Evolutionary conservation across 192 early-diverging fungal species (phyloP).

Genomic region (Coemansia sp.): DNA sequence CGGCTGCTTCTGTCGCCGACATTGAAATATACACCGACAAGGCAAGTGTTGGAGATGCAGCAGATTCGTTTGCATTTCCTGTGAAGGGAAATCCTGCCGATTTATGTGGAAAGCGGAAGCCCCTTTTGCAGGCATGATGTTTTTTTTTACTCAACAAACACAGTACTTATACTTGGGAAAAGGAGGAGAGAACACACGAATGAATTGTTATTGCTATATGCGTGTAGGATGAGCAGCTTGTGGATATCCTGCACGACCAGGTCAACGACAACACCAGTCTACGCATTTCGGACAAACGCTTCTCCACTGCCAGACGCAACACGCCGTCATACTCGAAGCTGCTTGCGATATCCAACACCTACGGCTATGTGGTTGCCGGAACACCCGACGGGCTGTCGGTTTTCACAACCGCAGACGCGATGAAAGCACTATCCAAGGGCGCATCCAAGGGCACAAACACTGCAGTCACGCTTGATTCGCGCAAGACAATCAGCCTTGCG

Average conservation of each 20-base stretch:
- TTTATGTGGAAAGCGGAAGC: too few relatives aligned
- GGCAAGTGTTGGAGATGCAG: constrained; percentile 12
- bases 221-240: constrained; percentile 41
- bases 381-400: constrained; percentile 56
- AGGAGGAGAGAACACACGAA: background rate
- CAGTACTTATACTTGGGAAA: background rate
- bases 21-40: constrained; percentile 35
- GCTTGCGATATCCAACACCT: constrained; percentile 63
- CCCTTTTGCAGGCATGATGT: too few relatives aligned
- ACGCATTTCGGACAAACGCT: constrained; percentile 35
- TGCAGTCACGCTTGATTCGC: constrained; percentile 22
- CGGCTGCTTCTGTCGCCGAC: constrained; percentile 16
- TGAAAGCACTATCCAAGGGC: constrained; percentile 31
- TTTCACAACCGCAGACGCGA: constrained; percentile 40
- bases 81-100: too few relatives aligned
- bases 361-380: constrained; percentile 70
- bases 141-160: background rate
- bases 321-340: constrained; percentile 57
- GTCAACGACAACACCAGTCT: constrained; percentile 45
- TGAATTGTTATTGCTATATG: background rate
- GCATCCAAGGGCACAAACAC: constrained; percentile 40
- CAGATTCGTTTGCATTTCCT: background rate
- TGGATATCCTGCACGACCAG: constrained; percentile 44
- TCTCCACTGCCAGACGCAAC: constrained; percentile 32
- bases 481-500: constrained; percentile 35